phyloP scores from a whole-genome alignment of 345 rosid genomes.

The Citrus sp. region DNA sequence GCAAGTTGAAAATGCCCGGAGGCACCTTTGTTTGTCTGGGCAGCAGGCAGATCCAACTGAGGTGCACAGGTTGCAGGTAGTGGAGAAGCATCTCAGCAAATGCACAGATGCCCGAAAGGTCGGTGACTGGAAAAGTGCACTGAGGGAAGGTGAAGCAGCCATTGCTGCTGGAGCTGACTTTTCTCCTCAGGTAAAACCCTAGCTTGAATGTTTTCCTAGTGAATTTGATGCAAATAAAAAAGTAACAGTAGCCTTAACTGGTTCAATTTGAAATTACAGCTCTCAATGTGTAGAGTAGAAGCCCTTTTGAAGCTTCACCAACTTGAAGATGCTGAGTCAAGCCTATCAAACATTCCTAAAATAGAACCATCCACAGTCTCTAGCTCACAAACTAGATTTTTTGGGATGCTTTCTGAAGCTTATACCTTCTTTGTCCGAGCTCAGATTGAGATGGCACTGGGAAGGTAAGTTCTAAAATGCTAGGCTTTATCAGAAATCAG shows the following conservation, averaged over 20 bases:
- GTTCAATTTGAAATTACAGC: slow-evolving; percentile 64
- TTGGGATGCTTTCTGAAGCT: slow-evolving; percentile 82
- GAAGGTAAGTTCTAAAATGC: slow-evolving; percentile 67
- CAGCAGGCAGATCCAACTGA: slow-evolving; percentile 57
- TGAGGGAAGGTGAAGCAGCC: slow-evolving; percentile 68
- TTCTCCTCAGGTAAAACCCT: slow-evolving; percentile 67
- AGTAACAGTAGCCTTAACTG: slow-evolving; percentile 23
- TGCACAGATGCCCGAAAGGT: slow-evolving; percentile 71
- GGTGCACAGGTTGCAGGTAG: slow-evolving; percentile 54
- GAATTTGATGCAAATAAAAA: neutral
- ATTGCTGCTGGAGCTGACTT: slow-evolving; percentile 81
- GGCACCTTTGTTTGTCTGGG: slow-evolving; percentile 47
- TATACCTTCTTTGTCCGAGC: slow-evolving; percentile 67
- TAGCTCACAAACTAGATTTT: slow-evolving; percentile 45
- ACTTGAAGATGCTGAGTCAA: slow-evolving; percentile 73
- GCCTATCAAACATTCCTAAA: slow-evolving; percentile 44
- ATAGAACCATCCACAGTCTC: slow-evolving; percentile 39
- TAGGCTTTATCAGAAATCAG: slow-evolving; percentile 8
- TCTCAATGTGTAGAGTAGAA: slow-evolving; percentile 94
- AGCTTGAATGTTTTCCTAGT: neutral
- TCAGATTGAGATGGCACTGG: slow-evolving; percentile 84
- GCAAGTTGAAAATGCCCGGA: slow-evolving; percentile 70
- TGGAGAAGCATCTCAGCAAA: slow-evolving; percentile 69
- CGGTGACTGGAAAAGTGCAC: slow-evolving; percentile 66
- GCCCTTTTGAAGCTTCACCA: slow-evolving; percentile 78